Conservation (phyloP, 805 yeast species). For the Starmerella bacillaris region DNA sequence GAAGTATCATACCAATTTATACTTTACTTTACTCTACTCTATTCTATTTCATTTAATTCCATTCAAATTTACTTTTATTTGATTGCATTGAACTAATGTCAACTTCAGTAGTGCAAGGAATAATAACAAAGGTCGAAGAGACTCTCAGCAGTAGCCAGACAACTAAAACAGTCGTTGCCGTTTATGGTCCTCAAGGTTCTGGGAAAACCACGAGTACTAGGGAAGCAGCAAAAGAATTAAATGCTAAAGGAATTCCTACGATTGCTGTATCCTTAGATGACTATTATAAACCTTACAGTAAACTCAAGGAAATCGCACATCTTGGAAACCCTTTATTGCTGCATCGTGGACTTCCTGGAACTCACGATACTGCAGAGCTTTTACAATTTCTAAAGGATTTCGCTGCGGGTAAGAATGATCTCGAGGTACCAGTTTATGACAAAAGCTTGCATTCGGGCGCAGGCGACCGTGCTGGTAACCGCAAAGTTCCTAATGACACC, state of each 20-base stretch:
- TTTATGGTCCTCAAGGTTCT: slow-evolving; percentile 26
- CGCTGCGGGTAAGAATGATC: slow-evolving; percentile 15
- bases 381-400: slow-evolving; percentile 23
- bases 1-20: too few relatives aligned
- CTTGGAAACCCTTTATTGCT: slow-evolving; percentile 36
- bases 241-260: slow-evolving; percentile 24
- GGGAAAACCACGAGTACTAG: slow-evolving; percentile 23
- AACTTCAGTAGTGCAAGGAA: too few relatives aligned
- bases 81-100: too few relatives aligned
- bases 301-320: slow-evolving; percentile 34
- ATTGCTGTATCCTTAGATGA: slow-evolving; percentile 62
- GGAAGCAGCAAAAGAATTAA: slow-evolving; percentile 17
- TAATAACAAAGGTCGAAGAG: too few relatives aligned
- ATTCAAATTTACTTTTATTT: too few relatives aligned
- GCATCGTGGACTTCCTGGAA: slow-evolving; percentile 87
- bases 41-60: too few relatives aligned
- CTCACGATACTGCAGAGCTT: slow-evolving; percentile 52
- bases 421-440: slow-evolving; percentile 50
- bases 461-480: slow-evolving; percentile 45
- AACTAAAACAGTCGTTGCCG: slow-evolving; percentile 12
- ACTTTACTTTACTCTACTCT: too few relatives aligned
- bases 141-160: too few relatives aligned
- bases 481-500: slow-evolving; percentile 22
- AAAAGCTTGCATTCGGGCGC: slow-evolving; percentile 52
- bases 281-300: slow-evolving; percentile 49